A percentile compares a stretch with the other conserved stretches of the same genome.
Conservation (phyloP, 2,329 filamentous ascomycete genomes). For the Phaeoacremonium minimum region DNA sequence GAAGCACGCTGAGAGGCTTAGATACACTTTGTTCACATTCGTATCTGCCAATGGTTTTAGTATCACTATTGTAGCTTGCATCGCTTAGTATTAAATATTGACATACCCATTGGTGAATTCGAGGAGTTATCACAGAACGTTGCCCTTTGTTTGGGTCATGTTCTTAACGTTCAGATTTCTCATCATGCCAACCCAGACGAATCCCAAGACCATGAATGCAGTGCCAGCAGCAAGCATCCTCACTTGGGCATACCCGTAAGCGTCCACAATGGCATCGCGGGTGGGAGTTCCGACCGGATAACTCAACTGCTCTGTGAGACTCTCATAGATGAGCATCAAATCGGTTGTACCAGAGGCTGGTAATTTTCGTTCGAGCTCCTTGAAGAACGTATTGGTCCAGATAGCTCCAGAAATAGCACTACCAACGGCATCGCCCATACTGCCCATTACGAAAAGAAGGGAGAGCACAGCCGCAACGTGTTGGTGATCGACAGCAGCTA, state of each 20-base stretch:
- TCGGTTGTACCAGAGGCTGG: slow-evolving; percentile 10
- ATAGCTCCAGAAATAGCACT: slow-evolving; percentile 30
- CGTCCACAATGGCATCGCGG: slow-evolving; percentile 44
- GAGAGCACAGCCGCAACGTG: slow-evolving; percentile 35
- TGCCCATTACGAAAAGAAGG: slow-evolving; percentile 25
- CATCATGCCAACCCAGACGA: slow-evolving; percentile 38
- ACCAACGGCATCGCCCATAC: slow-evolving; percentile 28
- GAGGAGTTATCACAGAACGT: slow-evolving; percentile 46
- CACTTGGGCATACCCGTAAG: slow-evolving; percentile 41
- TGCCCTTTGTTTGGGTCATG: slow-evolving; percentile 45
- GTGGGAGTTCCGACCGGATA: slow-evolving; percentile 38
- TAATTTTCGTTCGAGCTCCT: slow-evolving; percentile 1
- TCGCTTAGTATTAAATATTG: too few relatives aligned
- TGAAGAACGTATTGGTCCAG: slow-evolving; percentile 21
- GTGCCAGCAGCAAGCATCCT: slow-evolving; percentile 32
- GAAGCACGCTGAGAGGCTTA: too few relatives aligned
- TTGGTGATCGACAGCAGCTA: slow-evolving; percentile 38
- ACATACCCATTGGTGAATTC: too few relatives aligned
- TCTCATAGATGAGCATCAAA: slow-evolving; percentile 40
- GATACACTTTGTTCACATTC: too few relatives aligned
- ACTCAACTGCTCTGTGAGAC: slow-evolving; percentile 39
- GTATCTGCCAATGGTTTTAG: too few relatives aligned
- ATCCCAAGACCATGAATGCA: slow-evolving; percentile 24
- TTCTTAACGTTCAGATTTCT: slow-evolving; percentile 45
- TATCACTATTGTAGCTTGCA: too few relatives aligned